These are phyloP conservation scores for Meyerozyma athensensis DNA, from an alignment of 1,139 yeast species.

Conservation along the genomic window DNA sequence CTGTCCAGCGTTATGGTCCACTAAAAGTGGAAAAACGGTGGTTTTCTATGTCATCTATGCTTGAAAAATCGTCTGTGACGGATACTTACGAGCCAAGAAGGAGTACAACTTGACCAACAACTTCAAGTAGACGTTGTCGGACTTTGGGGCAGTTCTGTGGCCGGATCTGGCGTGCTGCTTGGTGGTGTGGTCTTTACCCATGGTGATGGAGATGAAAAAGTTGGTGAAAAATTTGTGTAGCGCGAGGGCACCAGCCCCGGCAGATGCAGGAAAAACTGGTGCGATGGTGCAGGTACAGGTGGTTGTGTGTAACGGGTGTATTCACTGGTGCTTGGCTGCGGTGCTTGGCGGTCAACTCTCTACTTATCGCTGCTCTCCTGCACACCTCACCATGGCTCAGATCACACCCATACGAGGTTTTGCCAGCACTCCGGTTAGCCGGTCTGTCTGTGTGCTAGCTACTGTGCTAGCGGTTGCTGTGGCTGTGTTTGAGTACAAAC, in stretches of 20 bases:
- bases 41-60: too few relatives aligned
- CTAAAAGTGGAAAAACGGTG: neutral
- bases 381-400: conserved; percentile 1
- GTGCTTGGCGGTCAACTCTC: too few relatives aligned
- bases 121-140: conserved; percentile 98
- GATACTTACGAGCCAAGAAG: conserved; percentile 96
- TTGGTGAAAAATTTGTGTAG: neutral
- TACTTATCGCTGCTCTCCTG: too few relatives aligned
- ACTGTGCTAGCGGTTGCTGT: conserved; percentile 47
- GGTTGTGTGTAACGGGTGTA: neutral
- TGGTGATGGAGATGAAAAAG: conserved; percentile 21
- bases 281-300: neutral
- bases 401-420: conserved; percentile 47
- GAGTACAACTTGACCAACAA: conserved; percentile 96
- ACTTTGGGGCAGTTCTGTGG: conserved; percentile 99
- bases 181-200: conserved; percentile 98
- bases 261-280: neutral
- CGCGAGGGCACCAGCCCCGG: conserved; percentile 1
- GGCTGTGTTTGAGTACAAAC: conserved; percentile 54
- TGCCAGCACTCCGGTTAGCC: conserved; percentile 54
- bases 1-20: too few relatives aligned
- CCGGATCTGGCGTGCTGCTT: conserved; percentile 95
- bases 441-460: conserved; percentile 34
- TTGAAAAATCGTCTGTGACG: neutral
- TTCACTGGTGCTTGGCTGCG: too few relatives aligned